Base-by-base conservation (phyloP, 805 yeast genomes). In the Cyberlindnera mycetangii region DNA sequence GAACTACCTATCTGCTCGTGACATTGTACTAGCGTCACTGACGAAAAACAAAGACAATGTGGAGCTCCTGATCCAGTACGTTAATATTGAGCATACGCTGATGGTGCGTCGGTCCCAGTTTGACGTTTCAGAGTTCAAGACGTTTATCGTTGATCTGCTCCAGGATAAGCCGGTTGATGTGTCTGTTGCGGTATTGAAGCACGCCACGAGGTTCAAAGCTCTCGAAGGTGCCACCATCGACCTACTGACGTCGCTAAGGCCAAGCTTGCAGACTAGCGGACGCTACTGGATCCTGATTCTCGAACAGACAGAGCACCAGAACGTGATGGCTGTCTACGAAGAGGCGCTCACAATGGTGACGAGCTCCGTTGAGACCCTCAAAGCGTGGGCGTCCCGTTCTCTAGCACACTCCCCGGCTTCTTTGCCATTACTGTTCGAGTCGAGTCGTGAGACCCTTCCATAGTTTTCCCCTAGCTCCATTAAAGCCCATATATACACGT, bases 61-160 rank as follows among this genome's bases (percentile, higher is more conserved):
- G 1, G 68, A 68, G 17, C 51, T 70, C 6, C 69, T 70, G 47
- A 61, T 69, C 12, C 75, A 75, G 52, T 53, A 78, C 11, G 32
- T 76, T 6, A 67, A 66, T 45, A 43, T 78, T 30, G 79, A 76
- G 50, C 55, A 65, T 27, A 38, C 72, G 5, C 32, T 52, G 16
- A 43, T 37, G 38, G 3, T 21, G 3, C 32, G 27, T 4, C 18
- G 21, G 8, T 27, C 27, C 6, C 30, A 21, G 12, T 10, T 16
- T 10, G 48, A 37, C 7, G 33, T 17, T 5, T 7, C 20, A 9
- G 12, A 37, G 30, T 46, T 38, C 27, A 34, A 19, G 9, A 28
- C 3, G 5, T 53, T 44, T 22, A 20, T 45, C 3, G 8, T 7
- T 4, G 30, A 40, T 4, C 16, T 52, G 36, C 24, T 52, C 21